Percentiles rank a stretch among this genome's conserved stretches.
phyloP scores from a whole-genome alignment of 2,329 filamentous ascomycete species.

The Bipolaris zeicola region DNA sequence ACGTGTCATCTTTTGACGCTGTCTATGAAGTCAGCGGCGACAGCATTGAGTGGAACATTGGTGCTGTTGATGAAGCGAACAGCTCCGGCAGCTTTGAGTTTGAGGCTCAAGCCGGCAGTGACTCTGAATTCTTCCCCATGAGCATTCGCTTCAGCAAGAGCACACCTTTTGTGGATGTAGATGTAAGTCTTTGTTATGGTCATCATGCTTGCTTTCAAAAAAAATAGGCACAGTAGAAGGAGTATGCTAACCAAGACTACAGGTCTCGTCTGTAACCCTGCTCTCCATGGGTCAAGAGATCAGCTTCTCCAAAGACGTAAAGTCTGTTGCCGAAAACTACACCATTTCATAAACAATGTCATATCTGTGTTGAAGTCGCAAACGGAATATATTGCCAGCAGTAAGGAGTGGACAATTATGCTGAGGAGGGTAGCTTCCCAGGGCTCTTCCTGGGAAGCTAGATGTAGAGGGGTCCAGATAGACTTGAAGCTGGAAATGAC shows the following conservation, averaged over 20 bases:
- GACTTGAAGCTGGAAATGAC: conserved; percentile 4
- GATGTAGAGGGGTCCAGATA: not conserved
- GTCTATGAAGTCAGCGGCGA: conserved; percentile 93
- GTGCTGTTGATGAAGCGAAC: conserved; percentile 81
- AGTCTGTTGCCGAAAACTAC: conserved; percentile 76
- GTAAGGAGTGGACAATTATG: not conserved
- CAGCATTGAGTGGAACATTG: conserved; percentile 91
- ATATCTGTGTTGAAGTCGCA: not conserved
- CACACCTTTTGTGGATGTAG: conserved; percentile 86
- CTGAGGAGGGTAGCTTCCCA: not conserved
- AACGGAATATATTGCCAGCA: not conserved
- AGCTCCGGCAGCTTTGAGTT: conserved; percentile 91
- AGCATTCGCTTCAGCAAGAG: conserved; percentile 85
- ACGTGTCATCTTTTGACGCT: conserved; percentile 90
- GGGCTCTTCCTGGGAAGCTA: not conserved
- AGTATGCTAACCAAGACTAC: conserved; percentile 33
- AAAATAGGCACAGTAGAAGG: not conserved
- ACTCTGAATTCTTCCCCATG: conserved; percentile 99
- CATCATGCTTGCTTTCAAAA: not conserved
- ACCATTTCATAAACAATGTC: conserved; percentile 67
- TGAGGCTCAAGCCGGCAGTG: conserved; percentile 83
- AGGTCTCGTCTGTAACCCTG: conserved; percentile 73
- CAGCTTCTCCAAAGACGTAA: conserved; percentile 81
- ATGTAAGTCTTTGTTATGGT: conserved; percentile 68
- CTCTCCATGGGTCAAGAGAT: conserved; percentile 79